These are phyloP conservation scores for Kwoniella shivajii DNA, from an alignment of 1,284 basidiomycete genomes.

Conservation along the genomic window DNA sequence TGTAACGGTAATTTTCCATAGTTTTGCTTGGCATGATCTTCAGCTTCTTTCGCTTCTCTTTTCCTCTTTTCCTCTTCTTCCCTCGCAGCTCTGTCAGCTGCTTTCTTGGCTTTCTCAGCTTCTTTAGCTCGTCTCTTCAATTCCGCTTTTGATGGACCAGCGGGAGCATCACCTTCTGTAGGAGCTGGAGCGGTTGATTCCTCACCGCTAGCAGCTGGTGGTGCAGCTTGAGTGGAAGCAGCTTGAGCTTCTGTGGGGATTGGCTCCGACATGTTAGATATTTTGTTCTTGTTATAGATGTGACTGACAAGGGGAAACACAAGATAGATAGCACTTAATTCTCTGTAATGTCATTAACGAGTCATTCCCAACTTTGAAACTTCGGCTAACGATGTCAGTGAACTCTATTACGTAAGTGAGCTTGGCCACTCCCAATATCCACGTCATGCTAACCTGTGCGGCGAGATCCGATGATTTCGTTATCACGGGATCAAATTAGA, in stretches of 20 bases:
- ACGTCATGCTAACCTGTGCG: background rate
- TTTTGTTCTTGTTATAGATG: background rate
- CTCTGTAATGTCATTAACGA: background rate
- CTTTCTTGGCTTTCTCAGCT: slow-evolving; percentile 89
- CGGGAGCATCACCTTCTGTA: slow-evolving; percentile 14
- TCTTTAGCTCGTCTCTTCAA: slow-evolving; percentile 91
- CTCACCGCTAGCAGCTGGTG: slow-evolving; percentile 13
- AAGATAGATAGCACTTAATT: background rate
- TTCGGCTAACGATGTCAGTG: background rate
- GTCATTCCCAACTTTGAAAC: too few species aligned
- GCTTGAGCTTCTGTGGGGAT: slow-evolving; percentile 15
- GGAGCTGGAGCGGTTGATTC: slow-evolving; percentile 12
- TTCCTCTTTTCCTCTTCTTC: slow-evolving; percentile 74
- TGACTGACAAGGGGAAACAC: background rate
- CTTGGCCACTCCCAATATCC: too few species aligned
- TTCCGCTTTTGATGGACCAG: slow-evolving; percentile 77
- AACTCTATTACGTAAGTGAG: background rate
- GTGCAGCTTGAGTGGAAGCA: slow-evolving; percentile 10
- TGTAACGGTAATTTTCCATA: slow-evolving; percentile 91
- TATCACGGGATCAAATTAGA: too few species aligned
- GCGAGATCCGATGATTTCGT: background rate
- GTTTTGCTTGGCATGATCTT: slow-evolving; percentile 81
- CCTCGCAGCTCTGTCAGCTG: slow-evolving; percentile 77
- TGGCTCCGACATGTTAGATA: slow-evolving; percentile 29
- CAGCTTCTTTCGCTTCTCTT: slow-evolving; percentile 70